Evolutionary conservation across 495 filamentous ascomycete genomes (phyloP).

Genomic region (Neurospora sublineolata): DNA sequence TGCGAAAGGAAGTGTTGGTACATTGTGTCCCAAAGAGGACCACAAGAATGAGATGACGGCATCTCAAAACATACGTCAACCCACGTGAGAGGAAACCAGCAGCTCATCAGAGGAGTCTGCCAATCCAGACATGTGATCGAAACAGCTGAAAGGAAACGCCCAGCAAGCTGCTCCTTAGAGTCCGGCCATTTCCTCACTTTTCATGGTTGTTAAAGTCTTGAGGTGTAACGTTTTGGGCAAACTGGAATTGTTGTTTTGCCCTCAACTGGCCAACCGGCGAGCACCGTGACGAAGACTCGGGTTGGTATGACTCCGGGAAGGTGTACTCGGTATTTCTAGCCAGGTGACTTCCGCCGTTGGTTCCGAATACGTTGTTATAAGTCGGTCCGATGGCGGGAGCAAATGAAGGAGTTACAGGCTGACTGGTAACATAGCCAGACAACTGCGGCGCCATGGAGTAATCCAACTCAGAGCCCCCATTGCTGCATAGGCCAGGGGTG

Average conservation of each 20-base stretch:
- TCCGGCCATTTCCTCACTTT: constrained; percentile 7
- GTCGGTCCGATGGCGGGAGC: constrained; percentile 25
- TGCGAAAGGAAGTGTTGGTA: constrained; percentile 2
- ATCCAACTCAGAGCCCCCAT: constrained; percentile 30
- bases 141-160: background rate
- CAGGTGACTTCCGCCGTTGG: constrained; percentile 4
- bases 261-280: constrained; percentile 26
- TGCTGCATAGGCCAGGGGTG: constrained; percentile 33
- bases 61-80: background rate
- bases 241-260: constrained; percentile 35
- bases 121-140: background rate
- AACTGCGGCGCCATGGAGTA: constrained; percentile 26
- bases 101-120: background rate
- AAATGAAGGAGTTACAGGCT: constrained; percentile 33
- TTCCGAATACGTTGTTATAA: constrained; percentile 20
- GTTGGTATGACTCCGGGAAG: constrained; percentile 30
- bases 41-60: background rate
- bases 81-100: background rate
- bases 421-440: constrained; percentile 31
- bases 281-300: constrained; percentile 29
- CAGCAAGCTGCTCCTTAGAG: background rate
- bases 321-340: constrained; percentile 29
- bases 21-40: background rate
- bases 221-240: constrained; percentile 38
- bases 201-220: constrained; percentile 28